These are phyloP conservation scores for Cynara cardunculus DNA, from an alignment of 129 eudicot species.

Conservation along the genomic window DNA sequence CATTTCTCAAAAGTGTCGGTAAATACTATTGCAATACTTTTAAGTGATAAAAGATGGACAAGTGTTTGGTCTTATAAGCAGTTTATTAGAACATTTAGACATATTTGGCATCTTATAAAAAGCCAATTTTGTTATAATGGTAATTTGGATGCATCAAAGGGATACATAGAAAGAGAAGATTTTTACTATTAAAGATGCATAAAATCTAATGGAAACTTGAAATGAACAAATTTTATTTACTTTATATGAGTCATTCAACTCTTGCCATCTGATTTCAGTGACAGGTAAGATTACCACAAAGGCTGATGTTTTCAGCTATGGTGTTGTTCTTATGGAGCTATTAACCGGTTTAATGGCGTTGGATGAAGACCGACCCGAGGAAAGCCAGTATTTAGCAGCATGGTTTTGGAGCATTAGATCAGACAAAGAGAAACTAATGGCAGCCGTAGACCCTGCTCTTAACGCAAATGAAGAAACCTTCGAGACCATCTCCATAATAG, in stretches of 20 bases:
- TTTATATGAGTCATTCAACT: neutral
- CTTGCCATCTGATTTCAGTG: constrained; percentile 41
- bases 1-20: no score
- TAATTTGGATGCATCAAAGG: neutral
- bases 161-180: neutral
- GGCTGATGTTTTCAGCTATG: constrained; percentile 91
- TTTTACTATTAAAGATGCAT: neutral
- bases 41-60: no score
- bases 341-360: constrained; percentile 91
- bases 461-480: constrained; percentile 59
- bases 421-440: constrained; percentile 54
- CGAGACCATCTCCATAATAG: constrained; percentile 56
- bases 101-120: no score
- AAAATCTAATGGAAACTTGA: neutral
- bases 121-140: neutral
- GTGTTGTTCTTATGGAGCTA: constrained; percentile 94
- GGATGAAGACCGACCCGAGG: constrained; percentile 88
- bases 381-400: constrained; percentile 87
- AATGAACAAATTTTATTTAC: no score
- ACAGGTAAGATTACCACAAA: constrained; percentile 95
- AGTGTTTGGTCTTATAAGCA: neutral
- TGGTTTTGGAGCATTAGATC: constrained; percentile 92
- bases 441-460: constrained; percentile 71
- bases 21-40: neutral
- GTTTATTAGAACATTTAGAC: no score